Base-by-base conservation (phyloP, 2,329 filamentous ascomycete genomes). In the Talaromyces sp. region DNA sequence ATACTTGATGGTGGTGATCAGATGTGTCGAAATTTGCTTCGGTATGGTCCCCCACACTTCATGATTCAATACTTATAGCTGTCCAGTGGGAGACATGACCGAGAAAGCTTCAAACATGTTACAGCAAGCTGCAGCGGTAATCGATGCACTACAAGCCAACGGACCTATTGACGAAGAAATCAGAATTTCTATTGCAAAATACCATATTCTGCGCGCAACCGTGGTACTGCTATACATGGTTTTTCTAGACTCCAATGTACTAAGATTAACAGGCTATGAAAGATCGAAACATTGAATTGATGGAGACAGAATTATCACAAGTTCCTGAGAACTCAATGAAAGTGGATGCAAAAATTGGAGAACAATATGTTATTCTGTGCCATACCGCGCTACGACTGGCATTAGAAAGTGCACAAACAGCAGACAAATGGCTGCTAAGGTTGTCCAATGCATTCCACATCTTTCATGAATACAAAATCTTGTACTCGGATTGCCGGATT, bases 261-360 rank as follows among this genome's bases (percentile, higher is more conserved):
- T 21, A n/a, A 31, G 2, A 2, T 32, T 17, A 12, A 5, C 38
- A 58, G 60, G 57, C 53, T 24, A 21, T 62, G 19, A 63, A 58
- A 32, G 38, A 52, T 29, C 80, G 84, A 46, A 84, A 88, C 46
- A 79, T 89, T 14, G 89, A 93, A 60, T 83, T 92, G 54, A 90
- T 90, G 29, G 90, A 96, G 58, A 85, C 91, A 71, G 85, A 94
- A 80, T 92, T 88, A 72, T 74, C 74, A 38, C 89, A 89, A 66
- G 74, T 85, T 53, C 66, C 75, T 62, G n/a, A 71, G 75, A 10
- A 72, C 66, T 41, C 68, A 67, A 24, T 67, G 57, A 58, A 69
- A 0, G 70, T 84, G 2, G 80, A 86, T 50, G 72, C 81, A 0
- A 63, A 73, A 2, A 80, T 80, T 1, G 79, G 81, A 1, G 88